Conservation (phyloP, 2,329 filamentous ascomycete genomes). For the Nannizziopsis barbatae region DNA sequence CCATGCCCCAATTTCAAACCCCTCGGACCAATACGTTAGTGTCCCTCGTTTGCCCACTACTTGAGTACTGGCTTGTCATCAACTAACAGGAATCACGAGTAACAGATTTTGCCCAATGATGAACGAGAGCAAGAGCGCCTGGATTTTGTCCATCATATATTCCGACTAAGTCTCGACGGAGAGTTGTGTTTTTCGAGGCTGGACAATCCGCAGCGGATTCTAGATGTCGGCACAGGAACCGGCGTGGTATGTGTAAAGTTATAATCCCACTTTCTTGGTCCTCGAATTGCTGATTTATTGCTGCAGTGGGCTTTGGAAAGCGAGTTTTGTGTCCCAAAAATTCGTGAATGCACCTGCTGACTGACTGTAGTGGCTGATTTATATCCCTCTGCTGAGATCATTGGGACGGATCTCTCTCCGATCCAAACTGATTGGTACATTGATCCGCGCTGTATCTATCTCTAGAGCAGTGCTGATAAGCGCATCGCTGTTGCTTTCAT, state of each 20-base stretch:
- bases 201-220: constrained; percentile 18
- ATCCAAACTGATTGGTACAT: constrained; percentile 14
- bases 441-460: constrained; percentile 17
- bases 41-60: not conserved
- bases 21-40: constrained; percentile 14
- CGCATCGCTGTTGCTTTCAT: not conserved
- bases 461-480: not conserved
- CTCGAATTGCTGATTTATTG: not conserved
- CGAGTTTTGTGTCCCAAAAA: not conserved
- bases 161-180: constrained; percentile 20
- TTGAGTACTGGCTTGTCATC: constrained; percentile 13
- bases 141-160: constrained; percentile 32
- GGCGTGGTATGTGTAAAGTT: constrained; percentile 16
- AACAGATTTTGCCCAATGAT: constrained; percentile 13
- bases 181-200: constrained; percentile 27
- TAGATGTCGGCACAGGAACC: constrained; percentile 29
- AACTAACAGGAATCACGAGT: constrained; percentile 16
- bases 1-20: constrained; percentile 12
- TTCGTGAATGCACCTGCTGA: not conserved
- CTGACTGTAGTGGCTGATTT: constrained; percentile 10
- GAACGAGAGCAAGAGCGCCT: constrained; percentile 30
- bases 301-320: constrained; percentile 14
- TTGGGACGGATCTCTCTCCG: constrained; percentile 13
- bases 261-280: not conserved
- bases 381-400: constrained; percentile 12